Percentiles rank a stretch among this genome's conserved stretches.
Conservation (phyloP, 2,329 filamentous ascomycete species). For the Alternaria sp. region DNA sequence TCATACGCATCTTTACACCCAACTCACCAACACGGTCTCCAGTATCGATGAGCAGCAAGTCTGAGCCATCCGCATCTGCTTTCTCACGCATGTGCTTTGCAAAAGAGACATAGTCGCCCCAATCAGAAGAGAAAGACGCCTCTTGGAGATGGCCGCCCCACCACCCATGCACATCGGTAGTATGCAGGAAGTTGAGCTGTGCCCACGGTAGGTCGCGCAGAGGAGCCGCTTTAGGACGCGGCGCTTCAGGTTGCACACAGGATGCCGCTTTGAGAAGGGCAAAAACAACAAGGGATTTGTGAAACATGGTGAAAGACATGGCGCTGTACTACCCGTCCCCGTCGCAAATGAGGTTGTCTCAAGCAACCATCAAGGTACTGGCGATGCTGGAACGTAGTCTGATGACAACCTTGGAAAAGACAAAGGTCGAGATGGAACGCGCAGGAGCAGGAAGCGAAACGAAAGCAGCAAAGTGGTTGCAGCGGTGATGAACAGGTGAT, state of each 20-base stretch:
- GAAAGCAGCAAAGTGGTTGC: neutral
- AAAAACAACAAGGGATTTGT: slow-evolving; percentile 16
- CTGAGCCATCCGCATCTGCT: slow-evolving; percentile 78
- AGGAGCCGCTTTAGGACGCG: slow-evolving; percentile 77
- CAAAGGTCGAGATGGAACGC: neutral
- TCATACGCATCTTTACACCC: neutral
- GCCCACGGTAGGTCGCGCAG: slow-evolving; percentile 87
- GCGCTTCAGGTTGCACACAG: slow-evolving; percentile 76
- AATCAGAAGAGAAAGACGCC: slow-evolving; percentile 91
- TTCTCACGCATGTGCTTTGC: slow-evolving; percentile 78
- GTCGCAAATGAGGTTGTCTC: neutral
- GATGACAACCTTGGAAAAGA: slow-evolving; percentile 1
- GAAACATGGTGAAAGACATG: slow-evolving; percentile 24
- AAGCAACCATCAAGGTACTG: slow-evolving; percentile 27
- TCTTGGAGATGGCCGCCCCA: slow-evolving; percentile 91
- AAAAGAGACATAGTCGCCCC: slow-evolving; percentile 98
- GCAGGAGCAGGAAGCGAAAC: neutral
- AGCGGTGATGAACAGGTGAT: neutral
- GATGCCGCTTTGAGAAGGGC: slow-evolving; percentile 52
- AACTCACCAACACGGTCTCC: slow-evolving; percentile 74
- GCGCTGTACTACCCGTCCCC: neutral
- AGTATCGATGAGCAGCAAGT: slow-evolving; percentile 92
- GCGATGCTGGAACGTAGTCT: slow-evolving; percentile 8
- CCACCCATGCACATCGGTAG: slow-evolving; percentile 95
- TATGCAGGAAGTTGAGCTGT: slow-evolving; percentile 90